These are phyloP conservation scores for Coemansia sp. DNA, from an alignment of 192 early-diverging fungal genomes.

Conservation along the genomic window DNA sequence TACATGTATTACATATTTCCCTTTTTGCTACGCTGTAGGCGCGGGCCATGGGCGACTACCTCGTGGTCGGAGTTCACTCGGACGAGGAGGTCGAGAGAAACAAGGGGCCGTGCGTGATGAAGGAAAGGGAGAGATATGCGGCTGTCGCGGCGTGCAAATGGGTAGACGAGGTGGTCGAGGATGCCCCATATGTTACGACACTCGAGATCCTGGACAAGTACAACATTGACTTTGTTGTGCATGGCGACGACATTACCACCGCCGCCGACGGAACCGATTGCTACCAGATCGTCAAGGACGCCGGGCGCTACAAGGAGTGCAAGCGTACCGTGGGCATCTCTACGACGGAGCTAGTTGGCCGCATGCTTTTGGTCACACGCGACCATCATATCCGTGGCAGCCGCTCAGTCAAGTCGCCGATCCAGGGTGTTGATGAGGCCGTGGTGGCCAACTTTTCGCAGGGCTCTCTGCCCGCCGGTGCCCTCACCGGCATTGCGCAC, in stretches of 20 bases:
- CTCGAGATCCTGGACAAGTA: conserved; percentile 82
- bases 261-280: conserved; percentile 95
- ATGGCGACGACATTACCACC: conserved; percentile 98
- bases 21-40: no score
- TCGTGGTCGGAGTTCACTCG: conserved; percentile 95
- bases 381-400: conserved; percentile 77
- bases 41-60: conserved; percentile 89
- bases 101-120: conserved; percentile 97
- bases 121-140: conserved; percentile 92
- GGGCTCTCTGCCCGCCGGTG: conserved; percentile 25
- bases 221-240: conserved; percentile 92
- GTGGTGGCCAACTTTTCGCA: conserved; percentile 44
- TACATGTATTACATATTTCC: no score
- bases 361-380: conserved; percentile 89
- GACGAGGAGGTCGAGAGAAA: conserved; percentile 88
- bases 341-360: conserved; percentile 94
- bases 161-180: conserved; percentile 87
- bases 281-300: conserved; percentile 93
- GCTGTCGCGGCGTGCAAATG: conserved; percentile 96
- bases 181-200: conserved; percentile 91
- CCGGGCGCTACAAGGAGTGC: conserved; percentile 92
- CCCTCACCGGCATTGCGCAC: conserved; percentile 68
- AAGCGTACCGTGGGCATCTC: conserved; percentile 94
- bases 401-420: conserved; percentile 52
- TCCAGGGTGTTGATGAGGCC: conserved; percentile 53